A percentile compares a stretch with the other conserved stretches of the same genome.
phyloP scores from a whole-genome alignment of 2,329 filamentous ascomycete genomes.

The Aspergillus terreus region DNA sequence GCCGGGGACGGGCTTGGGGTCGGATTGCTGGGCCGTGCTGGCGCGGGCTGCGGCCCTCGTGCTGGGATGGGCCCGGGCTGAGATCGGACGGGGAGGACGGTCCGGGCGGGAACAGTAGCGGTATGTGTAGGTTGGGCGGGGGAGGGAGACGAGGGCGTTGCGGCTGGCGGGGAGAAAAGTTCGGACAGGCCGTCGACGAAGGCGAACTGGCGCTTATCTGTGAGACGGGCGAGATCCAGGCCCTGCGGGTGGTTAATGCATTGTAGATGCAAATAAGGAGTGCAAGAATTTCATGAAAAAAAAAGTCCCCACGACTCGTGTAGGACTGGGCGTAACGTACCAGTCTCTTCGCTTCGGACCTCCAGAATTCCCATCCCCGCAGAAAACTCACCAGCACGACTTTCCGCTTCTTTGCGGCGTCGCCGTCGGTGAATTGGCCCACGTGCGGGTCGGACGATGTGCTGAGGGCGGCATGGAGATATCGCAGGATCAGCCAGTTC shows the following conservation, averaged over 20 bases:
- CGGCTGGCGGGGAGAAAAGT: slow-evolving; percentile 44
- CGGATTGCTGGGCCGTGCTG: not conserved
- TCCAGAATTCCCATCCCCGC: slow-evolving; percentile 76
- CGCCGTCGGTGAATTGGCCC: slow-evolving; percentile 18
- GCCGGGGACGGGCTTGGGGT: slow-evolving; percentile 6
- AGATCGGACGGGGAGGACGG: slow-evolving; percentile 25
- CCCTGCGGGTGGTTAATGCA: slow-evolving; percentile 46
- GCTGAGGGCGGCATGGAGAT: slow-evolving; percentile 47
- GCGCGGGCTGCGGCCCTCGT: slow-evolving; percentile 16
- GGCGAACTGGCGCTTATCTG: slow-evolving; percentile 57
- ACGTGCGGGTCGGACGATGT: slow-evolving; percentile 12
- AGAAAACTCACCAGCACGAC: slow-evolving; percentile 82
- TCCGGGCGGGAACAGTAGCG: slow-evolving; percentile 16
- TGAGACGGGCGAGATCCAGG: slow-evolving; percentile 63
- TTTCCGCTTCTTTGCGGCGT: slow-evolving; percentile 38
- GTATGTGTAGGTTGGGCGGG: slow-evolving; percentile 6
- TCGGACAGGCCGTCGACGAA: slow-evolving; percentile 73
- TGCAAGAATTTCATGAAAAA: no score
- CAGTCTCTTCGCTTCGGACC: slow-evolving; percentile 63
- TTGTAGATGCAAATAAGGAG: not conserved
- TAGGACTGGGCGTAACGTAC: slow-evolving; percentile 38
- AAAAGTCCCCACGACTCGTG: no score
- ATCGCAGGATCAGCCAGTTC: slow-evolving; percentile 56
- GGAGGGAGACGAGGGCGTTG: slow-evolving; percentile 10
- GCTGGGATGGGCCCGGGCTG: slow-evolving; percentile 20